Conservation (phyloP, 1,139 yeast species). For the Kurtzmaniella natalensis region DNA sequence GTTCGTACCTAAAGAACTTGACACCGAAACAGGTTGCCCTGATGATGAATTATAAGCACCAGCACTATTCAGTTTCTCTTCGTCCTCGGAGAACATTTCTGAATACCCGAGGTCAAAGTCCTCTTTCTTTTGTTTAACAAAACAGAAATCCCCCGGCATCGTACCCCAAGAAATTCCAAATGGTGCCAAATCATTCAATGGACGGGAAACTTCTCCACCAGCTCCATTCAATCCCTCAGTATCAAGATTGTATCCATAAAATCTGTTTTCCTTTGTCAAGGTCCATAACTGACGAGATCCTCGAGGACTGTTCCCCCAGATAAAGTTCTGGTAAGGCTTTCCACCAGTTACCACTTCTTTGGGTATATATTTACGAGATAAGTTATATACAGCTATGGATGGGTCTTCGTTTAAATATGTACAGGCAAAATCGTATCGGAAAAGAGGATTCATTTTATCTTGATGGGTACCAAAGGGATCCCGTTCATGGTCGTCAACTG, state of each 20-base stretch:
- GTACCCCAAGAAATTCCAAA: constrained; percentile 55
- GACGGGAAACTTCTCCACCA: constrained; percentile 27
- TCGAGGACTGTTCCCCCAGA: constrained; percentile 33
- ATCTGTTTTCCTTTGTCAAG: constrained; percentile 43
- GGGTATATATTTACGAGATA: constrained; percentile 74
- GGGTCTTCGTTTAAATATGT: constrained; percentile 77
- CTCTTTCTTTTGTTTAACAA: constrained; percentile 47
- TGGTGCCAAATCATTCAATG: constrained; percentile 50
- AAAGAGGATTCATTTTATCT: constrained; percentile 18
- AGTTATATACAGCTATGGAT: constrained; percentile 66
- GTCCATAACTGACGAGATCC: constrained; percentile 34
- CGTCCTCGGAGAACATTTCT: constrained; percentile 1
- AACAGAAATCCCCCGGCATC: constrained; percentile 42
- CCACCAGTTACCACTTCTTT: constrained; percentile 57
- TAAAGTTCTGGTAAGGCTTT: constrained; percentile 40
- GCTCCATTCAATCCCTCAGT: constrained; percentile 6
- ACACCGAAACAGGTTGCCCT: background rate
- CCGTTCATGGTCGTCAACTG: constrained; percentile 27
- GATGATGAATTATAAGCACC: background rate
- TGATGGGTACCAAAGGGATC: constrained; percentile 12
- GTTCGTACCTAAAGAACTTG: background rate
- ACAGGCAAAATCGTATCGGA: constrained; percentile 66
- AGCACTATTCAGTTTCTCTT: background rate
- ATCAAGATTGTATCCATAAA: constrained; percentile 52
- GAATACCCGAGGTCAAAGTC: constrained; percentile 30